A percentile compares a stretch with the other conserved stretches of the same genome.
These are phyloP conservation scores for Penicillium atrosanguineum DNA, from an alignment of 495 filamentous ascomycete genomes.

Conservation along the genomic window DNA sequence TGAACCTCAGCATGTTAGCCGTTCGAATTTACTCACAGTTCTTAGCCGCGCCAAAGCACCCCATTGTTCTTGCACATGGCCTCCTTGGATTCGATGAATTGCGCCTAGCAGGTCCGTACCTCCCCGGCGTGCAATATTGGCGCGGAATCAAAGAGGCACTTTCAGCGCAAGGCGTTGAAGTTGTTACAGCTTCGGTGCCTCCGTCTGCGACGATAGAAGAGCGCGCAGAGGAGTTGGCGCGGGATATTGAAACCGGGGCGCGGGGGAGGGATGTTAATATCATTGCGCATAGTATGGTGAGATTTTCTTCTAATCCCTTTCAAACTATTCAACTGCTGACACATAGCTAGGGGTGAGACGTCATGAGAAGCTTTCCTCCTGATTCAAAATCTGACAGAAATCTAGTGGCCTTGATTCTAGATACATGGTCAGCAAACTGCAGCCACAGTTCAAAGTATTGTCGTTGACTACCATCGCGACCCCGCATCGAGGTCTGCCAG, in stretches of 20 bases:
- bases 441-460: constrained; percentile 68
- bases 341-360: constrained; percentile 44
- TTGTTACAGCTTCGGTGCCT: constrained; percentile 79
- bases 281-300: constrained; percentile 80
- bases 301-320: constrained; percentile 1
- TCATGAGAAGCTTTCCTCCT: not conserved
- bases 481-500: constrained; percentile 68
- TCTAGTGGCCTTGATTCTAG: constrained; percentile 80
- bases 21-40: not conserved
- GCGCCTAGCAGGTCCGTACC: constrained; percentile 61
- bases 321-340: not conserved
- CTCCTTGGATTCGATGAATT: constrained; percentile 89
- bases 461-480: constrained; percentile 87
- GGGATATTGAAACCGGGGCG: constrained; percentile 63
- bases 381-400: not conserved
- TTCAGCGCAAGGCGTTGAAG: constrained; percentile 65
- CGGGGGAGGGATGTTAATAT: constrained; percentile 79
- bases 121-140: constrained; percentile 89
- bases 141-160: constrained; percentile 82
- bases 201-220: constrained; percentile 76
- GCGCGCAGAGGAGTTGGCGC: constrained; percentile 63
- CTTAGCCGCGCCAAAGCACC: constrained; percentile 61
- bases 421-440: constrained; percentile 84
- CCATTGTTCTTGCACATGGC: constrained; percentile 84
- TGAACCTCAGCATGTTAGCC: not conserved